Evolutionary conservation across 148 eudicot genomes (phyloP).

Genomic region (Hydrangea macrophylla): DNA sequence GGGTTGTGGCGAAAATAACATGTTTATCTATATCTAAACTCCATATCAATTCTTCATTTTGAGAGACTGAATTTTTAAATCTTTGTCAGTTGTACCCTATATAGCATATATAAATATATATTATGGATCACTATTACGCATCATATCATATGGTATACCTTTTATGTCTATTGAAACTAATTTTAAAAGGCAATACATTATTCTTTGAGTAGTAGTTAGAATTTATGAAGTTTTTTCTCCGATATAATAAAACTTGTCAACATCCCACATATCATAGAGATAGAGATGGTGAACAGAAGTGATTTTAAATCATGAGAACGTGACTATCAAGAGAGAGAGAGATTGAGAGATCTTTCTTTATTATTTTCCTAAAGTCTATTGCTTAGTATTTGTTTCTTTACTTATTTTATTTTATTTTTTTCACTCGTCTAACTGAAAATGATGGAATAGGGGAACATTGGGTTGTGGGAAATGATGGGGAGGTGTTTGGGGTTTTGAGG

Average conservation of each 20-base stretch:
- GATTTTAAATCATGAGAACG: conserved; percentile 30
- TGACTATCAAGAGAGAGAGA: conserved; percentile 23
- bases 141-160: no score
- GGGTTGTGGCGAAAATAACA: conserved; percentile 14
- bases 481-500: conserved; percentile 10
- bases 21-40: background rate
- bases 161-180: no score
- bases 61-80: no score
- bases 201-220: no score
- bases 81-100: no score
- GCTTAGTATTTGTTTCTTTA: conserved; percentile 14
- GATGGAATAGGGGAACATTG: conserved; percentile 42
- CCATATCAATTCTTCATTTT: background rate
- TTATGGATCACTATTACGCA: no score
- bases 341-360: conserved; percentile 11
- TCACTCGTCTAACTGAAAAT: conserved; percentile 45
- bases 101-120: conserved; percentile 10
- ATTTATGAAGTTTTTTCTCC: no score
- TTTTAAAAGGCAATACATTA: no score
- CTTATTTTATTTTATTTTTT: no score
- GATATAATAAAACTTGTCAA: no score
- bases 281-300: conserved; percentile 22
- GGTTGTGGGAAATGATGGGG: conserved; percentile 45
- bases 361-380: background rate
- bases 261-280: background rate